phyloP scores from a whole-genome alignment of 2,329 filamentous ascomycete species.

The Fusarium keratoplasticum region DNA sequence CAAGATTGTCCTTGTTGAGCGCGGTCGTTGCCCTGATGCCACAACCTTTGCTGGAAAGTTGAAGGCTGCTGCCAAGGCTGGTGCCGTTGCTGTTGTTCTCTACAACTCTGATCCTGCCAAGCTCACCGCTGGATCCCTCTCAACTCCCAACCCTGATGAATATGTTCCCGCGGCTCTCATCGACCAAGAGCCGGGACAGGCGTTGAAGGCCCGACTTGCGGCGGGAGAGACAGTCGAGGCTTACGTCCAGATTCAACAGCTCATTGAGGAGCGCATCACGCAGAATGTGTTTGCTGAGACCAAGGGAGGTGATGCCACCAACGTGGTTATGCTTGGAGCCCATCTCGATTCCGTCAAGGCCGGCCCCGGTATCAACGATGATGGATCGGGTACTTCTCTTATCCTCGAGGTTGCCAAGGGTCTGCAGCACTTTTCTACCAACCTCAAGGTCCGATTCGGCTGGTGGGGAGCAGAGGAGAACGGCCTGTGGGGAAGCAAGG shows the following conservation, averaged over 20 bases:
- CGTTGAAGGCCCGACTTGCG: constrained; percentile 45
- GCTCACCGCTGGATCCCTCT: constrained; percentile 46
- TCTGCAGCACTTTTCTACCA: constrained; percentile 50
- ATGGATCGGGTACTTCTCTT: constrained; percentile 56
- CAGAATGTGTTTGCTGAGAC: constrained; percentile 61
- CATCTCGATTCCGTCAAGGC: constrained; percentile 58
- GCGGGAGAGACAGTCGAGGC: constrained; percentile 50
- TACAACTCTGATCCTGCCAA: constrained; percentile 47
- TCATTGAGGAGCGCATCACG: constrained; percentile 53
- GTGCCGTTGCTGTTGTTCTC: constrained; percentile 46
- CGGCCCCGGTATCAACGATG: constrained; percentile 60
- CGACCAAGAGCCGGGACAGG: constrained; percentile 45
- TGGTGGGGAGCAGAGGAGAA: constrained; percentile 62
- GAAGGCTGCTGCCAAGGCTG: constrained; percentile 45
- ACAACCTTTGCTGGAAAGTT: constrained; percentile 49
- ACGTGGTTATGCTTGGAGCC: constrained; percentile 56
- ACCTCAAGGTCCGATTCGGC: constrained; percentile 54
- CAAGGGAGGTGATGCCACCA: constrained; percentile 55
- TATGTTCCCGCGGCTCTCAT: constrained; percentile 47
- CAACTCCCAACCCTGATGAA: constrained; percentile 40
- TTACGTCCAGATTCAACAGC: constrained; percentile 50
- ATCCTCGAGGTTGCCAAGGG: constrained; percentile 56
- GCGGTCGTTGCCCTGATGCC: constrained; percentile 45
- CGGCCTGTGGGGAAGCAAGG: constrained; percentile 50
- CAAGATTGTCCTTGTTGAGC: constrained; percentile 49